Base-by-base conservation (phyloP, 768 basidiomycete genomes). In the Kondoa malvinella region DNA sequence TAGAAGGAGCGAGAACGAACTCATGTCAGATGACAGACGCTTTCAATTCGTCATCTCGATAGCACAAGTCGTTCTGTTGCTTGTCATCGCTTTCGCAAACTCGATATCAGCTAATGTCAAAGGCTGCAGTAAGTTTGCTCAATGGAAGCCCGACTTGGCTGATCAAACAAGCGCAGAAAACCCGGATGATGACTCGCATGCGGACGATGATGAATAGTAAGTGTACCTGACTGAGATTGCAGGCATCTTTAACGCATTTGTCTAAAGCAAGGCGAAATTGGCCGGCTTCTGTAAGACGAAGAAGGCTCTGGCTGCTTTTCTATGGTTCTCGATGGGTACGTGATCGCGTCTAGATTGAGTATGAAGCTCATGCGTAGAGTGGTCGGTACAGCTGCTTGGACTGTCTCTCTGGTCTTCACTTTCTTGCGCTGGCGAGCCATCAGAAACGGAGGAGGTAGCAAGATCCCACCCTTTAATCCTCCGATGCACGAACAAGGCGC, bases 261-360 rank as follows among this genome's bases (percentile, higher is more conserved):
- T 40, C 15, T 58, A 26, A 27, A 67, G 4, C 65, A 67, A 69
- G 65, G 65, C 56, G 57, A 57, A 56, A 57, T 65, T 75, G 27
- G 65, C 68, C 1, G 64, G 64, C 0, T 73, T 73, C 68, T 75
- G 74, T 57, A 25, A 67, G 25, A 66, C 69, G 64, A 75, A 75
- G 65, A 66, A 72, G 3, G 74, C 74, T 17, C 66, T 64, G 2
- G 71, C 73, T 1, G 74, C 73, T 1, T 75, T 75, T 67, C 69
- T 71, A 56, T 75, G 72, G 72, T 60, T 75, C 32, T 66, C 40
- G 25, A 60, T 71, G 50, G 30, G 68, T 70, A 63, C 66, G 57
- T 72, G 57, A 50, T 57, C 2, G 25, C n/a, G 17, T 57, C 58
- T 50, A 60, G 56, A 0, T 58, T 40, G 4, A 33, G 63, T 30